Base-by-base conservation (phyloP, 202 grass and related monocot species). In the Panicum virgatum region DNA sequence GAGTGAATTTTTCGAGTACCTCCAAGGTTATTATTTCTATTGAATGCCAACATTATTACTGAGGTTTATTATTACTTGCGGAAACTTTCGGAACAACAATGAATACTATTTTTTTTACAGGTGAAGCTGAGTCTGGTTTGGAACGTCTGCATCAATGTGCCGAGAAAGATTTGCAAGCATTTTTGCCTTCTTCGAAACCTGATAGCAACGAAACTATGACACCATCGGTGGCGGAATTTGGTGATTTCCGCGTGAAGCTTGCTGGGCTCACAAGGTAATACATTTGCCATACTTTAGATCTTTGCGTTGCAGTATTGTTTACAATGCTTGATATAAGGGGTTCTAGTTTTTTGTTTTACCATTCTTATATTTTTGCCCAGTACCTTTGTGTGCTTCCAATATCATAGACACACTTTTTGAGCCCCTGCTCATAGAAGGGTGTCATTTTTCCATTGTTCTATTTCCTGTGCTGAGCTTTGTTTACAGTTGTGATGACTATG, bases 101-200 rank as follows among this genome's bases (percentile, higher is more conserved):
- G 61, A 51, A 80, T 47, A 47, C 7, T 61, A 69, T 44, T 56
- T 86, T 6, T 53, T 50, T 46, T 80, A 47, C 75, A 98, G 96
- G 96, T 75, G 96, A 98, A 80, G 96, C 96, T 63, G 96, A 99
- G 81, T 87, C 87, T 69, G 91, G 87, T 76, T 92, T 99, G 77
- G 96, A 99, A 38, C 93, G 96, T 64, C 91, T 99, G 57, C 96
- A 99, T 89, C 86, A 91, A 79, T 99, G 96, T 69, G 96, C 87
- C 42, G 96, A 99, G 91, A 96, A 99, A 78, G 96, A 99, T 10
- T 84, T 99, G 43, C 89, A 70, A 44, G 12, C 14, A 7, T 99
- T 80, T 86, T 86, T 92, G 27, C 86, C 75, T 20, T 34, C 53
- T 8, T 9, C 1, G n/a, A 90, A 86, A 70, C 5, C 38, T 79